Conservation (phyloP, 768 basidiomycete genomes). For the Phanerochaete carnosa region DNA sequence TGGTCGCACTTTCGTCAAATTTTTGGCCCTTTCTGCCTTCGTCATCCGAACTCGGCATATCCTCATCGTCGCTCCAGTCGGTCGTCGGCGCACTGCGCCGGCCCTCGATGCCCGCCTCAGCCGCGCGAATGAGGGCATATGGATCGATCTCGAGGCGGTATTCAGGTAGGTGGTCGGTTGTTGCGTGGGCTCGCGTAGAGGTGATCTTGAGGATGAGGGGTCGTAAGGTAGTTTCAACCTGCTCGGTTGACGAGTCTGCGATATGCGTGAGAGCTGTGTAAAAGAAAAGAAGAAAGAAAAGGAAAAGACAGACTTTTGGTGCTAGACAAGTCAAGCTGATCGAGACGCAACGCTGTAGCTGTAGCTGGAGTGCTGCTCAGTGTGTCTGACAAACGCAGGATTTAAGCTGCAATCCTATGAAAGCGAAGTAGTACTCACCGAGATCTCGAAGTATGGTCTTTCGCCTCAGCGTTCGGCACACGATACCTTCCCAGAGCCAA, state of each 20-base stretch:
- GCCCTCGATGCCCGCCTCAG: conserved; percentile 66
- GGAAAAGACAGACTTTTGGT: neutral
- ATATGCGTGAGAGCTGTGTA: neutral
- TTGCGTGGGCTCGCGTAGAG: conserved; percentile 60
- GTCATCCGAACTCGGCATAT: conserved; percentile 46
- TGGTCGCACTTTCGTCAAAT: conserved; percentile 41
- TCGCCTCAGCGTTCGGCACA: conserved; percentile 70
- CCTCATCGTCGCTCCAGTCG: conserved; percentile 36
- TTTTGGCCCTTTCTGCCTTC: conserved; percentile 38
- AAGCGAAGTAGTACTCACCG: neutral
- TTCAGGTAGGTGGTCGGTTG: conserved; percentile 69
- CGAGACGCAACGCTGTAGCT: conserved; percentile 38
- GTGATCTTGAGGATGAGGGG: conserved; percentile 64
- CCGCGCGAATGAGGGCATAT: conserved; percentile 56
- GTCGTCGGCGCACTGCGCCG: conserved; percentile 35
- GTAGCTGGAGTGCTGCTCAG: neutral
- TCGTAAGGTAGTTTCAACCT: conserved; percentile 31
- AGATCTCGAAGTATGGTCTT: conserved; percentile 50
- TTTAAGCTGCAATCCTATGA: neutral
- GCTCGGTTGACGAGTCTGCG: neutral
- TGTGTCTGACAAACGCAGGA: neutral
- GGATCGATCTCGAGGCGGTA: conserved; percentile 80
- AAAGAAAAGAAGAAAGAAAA: conserved; percentile 24
- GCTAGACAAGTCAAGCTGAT: conserved; percentile 44
- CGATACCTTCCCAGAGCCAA: conserved; percentile 64